Conservation (phyloP, 352 stramenopile species). For the Pythium utonaiense region DNA sequence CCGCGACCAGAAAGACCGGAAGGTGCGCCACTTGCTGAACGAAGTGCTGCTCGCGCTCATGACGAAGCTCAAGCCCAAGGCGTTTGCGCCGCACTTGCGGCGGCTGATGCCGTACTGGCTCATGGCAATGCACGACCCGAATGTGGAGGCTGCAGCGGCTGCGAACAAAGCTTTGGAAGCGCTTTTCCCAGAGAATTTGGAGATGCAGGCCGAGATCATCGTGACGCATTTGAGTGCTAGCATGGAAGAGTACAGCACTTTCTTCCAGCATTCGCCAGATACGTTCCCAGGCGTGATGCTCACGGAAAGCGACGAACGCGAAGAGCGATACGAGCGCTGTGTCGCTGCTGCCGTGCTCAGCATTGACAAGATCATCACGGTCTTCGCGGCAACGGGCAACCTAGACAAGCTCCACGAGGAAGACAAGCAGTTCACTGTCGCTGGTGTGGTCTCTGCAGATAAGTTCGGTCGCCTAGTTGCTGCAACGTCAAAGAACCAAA, state of each 20-base stretch:
- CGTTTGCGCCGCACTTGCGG: conserved; percentile 66
- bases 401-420: conserved; percentile 38
- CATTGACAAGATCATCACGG: conserved; percentile 48
- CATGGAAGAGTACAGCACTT: conserved; percentile 62
- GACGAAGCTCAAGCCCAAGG: conserved; percentile 62
- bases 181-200: conserved; percentile 38
- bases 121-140: conserved; percentile 76
- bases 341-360: conserved; percentile 59
- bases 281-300: conserved; percentile 59
- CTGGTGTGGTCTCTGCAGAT: conserved; percentile 49
- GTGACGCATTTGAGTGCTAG: conserved; percentile 18
- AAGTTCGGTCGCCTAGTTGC: conserved; percentile 57
- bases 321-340: conserved; percentile 74
- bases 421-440: conserved; percentile 35
- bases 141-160: conserved; percentile 43
- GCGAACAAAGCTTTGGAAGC: conserved; percentile 50
- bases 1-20: conserved; percentile 80
- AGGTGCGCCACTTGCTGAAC: conserved; percentile 73
- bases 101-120: conserved; percentile 77
- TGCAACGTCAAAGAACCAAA: conserved; percentile 66
- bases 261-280: conserved; percentile 57
- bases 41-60: conserved; percentile 58
- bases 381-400: conserved; percentile 42
- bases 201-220: conserved; percentile 30
- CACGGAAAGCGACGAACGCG: conserved; percentile 50